Evolutionary conservation across 805 yeast genomes (phyloP).

Genomic region (Ogataea trehalophila): DNA sequence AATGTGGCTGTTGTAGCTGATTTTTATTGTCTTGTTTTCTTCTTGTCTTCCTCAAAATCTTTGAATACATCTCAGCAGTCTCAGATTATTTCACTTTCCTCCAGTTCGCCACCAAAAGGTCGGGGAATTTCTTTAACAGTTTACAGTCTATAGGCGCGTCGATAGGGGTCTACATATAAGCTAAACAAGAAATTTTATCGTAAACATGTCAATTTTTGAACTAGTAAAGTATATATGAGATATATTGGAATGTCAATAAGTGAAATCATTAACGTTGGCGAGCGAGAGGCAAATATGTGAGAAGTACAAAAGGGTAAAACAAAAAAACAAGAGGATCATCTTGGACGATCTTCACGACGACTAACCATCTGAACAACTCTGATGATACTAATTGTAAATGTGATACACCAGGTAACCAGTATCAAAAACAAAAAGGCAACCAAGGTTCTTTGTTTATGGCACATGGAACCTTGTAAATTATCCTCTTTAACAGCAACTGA

Average conservation of each 20-base stretch:
- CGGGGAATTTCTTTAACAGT: too few species aligned
- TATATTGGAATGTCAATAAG: not conserved
- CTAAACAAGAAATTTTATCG: too few species aligned
- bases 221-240: not conserved
- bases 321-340: not conserved
- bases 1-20: too few species aligned
- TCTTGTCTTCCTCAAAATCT: too few species aligned
- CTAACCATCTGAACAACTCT: constrained; percentile 71
- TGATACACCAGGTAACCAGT: constrained; percentile 75
- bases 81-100: too few species aligned
- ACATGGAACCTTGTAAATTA: constrained; percentile 42
- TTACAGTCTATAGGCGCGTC: too few species aligned
- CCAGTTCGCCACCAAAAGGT: too few species aligned
- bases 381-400: constrained; percentile 77
- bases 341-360: constrained; percentile 7
- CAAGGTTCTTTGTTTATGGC: constrained; percentile 72
- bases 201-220: too few species aligned
- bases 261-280: too few species aligned
- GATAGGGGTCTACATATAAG: too few species aligned
- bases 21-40: too few species aligned
- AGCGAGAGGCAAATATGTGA: not conserved
- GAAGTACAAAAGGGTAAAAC: not conserved
- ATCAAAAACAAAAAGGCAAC: constrained; percentile 75
- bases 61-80: too few species aligned
- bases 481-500: constrained; percentile 1